These are phyloP conservation scores for Microbotryum lychnidis-dioicae DNA, from an alignment of 1,284 basidiomycete genomes.

Conservation along the genomic window DNA sequence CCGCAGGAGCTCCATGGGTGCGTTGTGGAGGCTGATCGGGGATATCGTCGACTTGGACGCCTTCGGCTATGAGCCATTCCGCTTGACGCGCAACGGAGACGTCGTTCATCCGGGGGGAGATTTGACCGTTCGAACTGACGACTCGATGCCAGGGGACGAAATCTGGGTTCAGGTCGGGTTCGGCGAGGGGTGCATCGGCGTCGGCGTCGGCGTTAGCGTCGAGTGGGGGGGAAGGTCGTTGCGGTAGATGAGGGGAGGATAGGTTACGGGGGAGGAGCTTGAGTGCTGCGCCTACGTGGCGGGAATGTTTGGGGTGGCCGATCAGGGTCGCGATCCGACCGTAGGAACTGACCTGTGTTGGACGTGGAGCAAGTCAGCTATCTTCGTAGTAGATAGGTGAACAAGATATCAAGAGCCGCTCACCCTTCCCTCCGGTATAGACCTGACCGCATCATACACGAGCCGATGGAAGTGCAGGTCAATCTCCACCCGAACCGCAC, in stretches of 20 bases:
- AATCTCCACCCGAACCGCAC: too few species aligned
- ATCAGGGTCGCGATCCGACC: constrained; percentile 30
- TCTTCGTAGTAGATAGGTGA: too few species aligned
- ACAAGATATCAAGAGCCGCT: too few species aligned
- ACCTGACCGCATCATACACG: too few species aligned
- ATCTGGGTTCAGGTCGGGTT: constrained; percentile 18
- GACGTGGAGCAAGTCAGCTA: too few species aligned
- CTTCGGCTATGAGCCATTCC: constrained; percentile 18
- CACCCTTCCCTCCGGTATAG: too few species aligned
- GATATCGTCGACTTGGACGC: constrained; percentile 19
- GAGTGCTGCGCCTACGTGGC: constrained; percentile 33
- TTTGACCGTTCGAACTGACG: constrained; percentile 23
- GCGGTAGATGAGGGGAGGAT: constrained; percentile 14
- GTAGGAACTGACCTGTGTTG: constrained; percentile 23
- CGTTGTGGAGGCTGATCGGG: too few species aligned
- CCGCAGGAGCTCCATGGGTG: too few species aligned
- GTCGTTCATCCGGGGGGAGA: constrained; percentile 25
- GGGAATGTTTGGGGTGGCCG: constrained; percentile 29
- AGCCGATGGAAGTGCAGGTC: too few species aligned
- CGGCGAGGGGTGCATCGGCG: constrained; percentile 7
- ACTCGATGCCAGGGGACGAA: constrained; percentile 32
- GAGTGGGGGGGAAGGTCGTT: not conserved
- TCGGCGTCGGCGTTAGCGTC: not conserved
- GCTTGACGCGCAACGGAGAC: constrained; percentile 20
- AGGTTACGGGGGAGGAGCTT: constrained; percentile 28